Evolutionary conservation across 345 rosid species (phyloP).

Genomic region (Camelina neglecta): DNA sequence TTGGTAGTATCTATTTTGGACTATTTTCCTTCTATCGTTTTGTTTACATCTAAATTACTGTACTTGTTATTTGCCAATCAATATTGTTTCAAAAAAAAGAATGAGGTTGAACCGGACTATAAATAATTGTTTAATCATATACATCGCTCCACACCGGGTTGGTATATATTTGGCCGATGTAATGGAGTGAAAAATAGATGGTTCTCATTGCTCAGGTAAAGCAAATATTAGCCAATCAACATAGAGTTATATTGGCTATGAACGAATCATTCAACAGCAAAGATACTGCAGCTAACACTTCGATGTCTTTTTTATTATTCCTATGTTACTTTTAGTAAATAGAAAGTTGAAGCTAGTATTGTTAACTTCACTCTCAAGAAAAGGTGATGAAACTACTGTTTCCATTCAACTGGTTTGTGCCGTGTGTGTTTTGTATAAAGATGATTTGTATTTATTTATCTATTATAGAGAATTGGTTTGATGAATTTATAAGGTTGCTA

Average conservation of each 20-base stretch:
- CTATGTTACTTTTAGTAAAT: not conserved
- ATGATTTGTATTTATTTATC: too few relatives aligned
- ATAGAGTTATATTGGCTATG: constrained; percentile 18
- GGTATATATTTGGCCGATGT: not conserved
- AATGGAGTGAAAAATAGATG: not conserved
- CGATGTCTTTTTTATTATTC: not conserved
- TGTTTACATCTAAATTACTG: not conserved
- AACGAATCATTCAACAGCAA: constrained; percentile 14
- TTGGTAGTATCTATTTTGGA: not conserved
- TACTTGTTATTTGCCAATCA: not conserved
- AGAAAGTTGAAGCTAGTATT: constrained; percentile 3
- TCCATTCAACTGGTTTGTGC: not conserved
- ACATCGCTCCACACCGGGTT: not conserved
- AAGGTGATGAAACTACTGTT: not conserved
- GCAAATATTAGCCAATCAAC: constrained; percentile 6
- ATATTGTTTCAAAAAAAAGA: not conserved
- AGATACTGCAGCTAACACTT: constrained; percentile 24
- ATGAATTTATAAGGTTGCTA: not conserved
- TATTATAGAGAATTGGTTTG: not conserved
- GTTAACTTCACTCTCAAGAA: constrained; percentile 4
- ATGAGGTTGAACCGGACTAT: not conserved
- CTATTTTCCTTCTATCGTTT: not conserved
- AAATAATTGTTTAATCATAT: not conserved
- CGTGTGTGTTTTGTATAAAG: not conserved
- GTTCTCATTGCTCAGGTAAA: not conserved